A percentile compares a stretch with the other conserved stretches of the same genome.
Conservation (phyloP, 1,284 basidiomycete species). For the Trichosporon coremiiforme region DNA sequence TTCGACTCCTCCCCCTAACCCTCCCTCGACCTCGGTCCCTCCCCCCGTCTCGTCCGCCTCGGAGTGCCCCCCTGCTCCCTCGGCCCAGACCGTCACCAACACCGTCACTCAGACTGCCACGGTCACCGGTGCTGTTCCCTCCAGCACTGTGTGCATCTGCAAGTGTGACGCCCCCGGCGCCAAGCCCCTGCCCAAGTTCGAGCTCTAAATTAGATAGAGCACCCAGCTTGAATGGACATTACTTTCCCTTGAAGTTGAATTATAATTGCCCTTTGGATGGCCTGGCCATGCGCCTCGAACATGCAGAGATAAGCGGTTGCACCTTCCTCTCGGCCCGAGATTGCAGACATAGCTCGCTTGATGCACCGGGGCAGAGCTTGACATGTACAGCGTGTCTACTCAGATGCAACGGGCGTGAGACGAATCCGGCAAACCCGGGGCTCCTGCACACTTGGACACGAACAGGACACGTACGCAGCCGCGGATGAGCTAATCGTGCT, state of each 20-base stretch:
- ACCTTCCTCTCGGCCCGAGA: background rate
- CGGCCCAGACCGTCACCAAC: background rate
- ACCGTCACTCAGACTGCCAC: constrained; percentile 13
- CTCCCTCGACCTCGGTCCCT: constrained; percentile 1
- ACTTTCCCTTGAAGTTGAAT: background rate
- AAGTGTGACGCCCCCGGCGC: background rate
- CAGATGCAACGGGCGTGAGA: too few species aligned
- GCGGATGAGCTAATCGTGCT: background rate
- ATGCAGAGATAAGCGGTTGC: constrained; percentile 2
- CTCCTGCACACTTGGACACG: constrained; percentile 5
- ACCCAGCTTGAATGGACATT: background rate
- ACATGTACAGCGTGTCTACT: too few species aligned
- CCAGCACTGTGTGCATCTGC: constrained; percentile 21
- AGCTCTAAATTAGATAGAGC: constrained; percentile 19
- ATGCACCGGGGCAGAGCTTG: too few species aligned
- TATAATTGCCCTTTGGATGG: background rate
- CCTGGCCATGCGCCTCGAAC: too few species aligned
- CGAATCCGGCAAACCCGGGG: background rate
- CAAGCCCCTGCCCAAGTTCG: constrained; percentile 27
- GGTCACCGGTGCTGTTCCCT: background rate
- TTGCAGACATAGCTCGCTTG: background rate
- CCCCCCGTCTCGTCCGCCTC: background rate
- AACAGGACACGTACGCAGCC: background rate
- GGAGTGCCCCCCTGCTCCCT: constrained; percentile 9
- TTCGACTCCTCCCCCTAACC: background rate